A percentile compares a stretch with the other conserved stretches of the same genome.
Conservation (phyloP, 805 yeast genomes). For the Zygosaccharomyces kombuchaensis region DNA sequence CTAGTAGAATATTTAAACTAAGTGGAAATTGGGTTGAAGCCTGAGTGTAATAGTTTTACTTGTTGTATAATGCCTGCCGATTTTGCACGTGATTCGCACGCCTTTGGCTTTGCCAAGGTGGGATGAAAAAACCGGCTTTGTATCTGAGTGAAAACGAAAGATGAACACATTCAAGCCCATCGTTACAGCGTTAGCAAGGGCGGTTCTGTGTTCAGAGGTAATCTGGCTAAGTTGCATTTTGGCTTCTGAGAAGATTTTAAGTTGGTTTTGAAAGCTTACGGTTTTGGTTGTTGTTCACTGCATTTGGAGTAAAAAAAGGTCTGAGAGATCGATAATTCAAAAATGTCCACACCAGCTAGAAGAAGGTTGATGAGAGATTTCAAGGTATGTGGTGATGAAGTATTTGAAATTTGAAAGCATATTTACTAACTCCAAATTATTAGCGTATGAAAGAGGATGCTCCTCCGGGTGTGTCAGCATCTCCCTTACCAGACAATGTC, state of each 20-base stretch:
- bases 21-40: too few relatives aligned
- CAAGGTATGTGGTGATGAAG: conserved; percentile 48
- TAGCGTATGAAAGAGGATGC: conserved; percentile 96
- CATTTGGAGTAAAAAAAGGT: background rate
- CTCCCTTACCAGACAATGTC: conserved; percentile 94
- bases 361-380: conserved; percentile 98
- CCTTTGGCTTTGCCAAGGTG: background rate
- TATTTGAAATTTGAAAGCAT: background rate
- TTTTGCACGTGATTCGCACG: background rate
- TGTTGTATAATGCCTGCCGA: too few relatives aligned
- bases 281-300: background rate
- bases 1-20: too few relatives aligned
- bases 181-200: too few relatives aligned
- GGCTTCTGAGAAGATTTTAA: too few relatives aligned
- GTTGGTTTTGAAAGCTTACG: background rate
- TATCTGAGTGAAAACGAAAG: background rate
- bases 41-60: too few relatives aligned
- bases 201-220: too few relatives aligned
- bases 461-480: conserved; percentile 96
- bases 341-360: conserved; percentile 97
- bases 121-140: conserved; percentile 2
- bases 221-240: too few relatives aligned
- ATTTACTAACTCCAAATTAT: conserved; percentile 17
- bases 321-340: conserved; percentile 5
- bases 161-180: background rate